phyloP scores from a whole-genome alignment of 2,329 filamentous ascomycete genomes.

The Stagonosporopsis tanaceti region DNA sequence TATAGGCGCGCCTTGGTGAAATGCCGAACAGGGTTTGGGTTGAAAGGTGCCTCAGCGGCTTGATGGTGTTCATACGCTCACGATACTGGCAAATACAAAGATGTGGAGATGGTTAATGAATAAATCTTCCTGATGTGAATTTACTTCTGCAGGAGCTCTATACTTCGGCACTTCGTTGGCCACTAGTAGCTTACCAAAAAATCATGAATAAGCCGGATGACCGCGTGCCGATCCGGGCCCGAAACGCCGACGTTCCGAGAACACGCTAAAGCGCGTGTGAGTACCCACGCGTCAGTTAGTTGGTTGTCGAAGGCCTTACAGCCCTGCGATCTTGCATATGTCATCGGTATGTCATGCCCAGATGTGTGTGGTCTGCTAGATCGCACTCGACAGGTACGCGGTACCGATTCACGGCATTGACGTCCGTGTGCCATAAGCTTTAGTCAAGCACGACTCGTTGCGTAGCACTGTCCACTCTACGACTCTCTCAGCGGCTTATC shows the following conservation, averaged over 20 bases:
- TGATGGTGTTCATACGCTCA: constrained; percentile 3
- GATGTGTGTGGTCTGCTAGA: neutral
- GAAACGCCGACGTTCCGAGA: neutral
- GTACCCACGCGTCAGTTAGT: neutral
- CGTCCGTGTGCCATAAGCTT: constrained; percentile 7
- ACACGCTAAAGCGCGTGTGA: constrained; percentile 10
- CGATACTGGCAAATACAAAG: neutral
- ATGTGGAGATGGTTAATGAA: neutral
- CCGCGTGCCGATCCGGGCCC: neutral
- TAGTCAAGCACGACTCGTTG: constrained; percentile 15
- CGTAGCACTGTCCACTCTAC: constrained; percentile 20
- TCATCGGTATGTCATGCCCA: neutral
- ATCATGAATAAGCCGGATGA: constrained; percentile 29
- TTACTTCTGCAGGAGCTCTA: constrained; percentile 14
- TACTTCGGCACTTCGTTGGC: constrained; percentile 17
- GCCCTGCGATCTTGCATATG: neutral
- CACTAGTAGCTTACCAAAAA: constrained; percentile 28
- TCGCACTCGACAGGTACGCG: neutral
- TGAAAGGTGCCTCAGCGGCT: neutral
- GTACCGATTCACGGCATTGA: neutral
- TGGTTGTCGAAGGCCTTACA: neutral
- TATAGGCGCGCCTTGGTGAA: neutral
- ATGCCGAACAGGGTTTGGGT: neutral
- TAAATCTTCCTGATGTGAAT: constrained; percentile 6
- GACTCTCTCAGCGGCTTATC: constrained; percentile 18